Evolutionary conservation across 129 eudicot species (phyloP), one percentile per base, ranked within the genome.

Genomic region (Centaurea solstitialis): DNA sequence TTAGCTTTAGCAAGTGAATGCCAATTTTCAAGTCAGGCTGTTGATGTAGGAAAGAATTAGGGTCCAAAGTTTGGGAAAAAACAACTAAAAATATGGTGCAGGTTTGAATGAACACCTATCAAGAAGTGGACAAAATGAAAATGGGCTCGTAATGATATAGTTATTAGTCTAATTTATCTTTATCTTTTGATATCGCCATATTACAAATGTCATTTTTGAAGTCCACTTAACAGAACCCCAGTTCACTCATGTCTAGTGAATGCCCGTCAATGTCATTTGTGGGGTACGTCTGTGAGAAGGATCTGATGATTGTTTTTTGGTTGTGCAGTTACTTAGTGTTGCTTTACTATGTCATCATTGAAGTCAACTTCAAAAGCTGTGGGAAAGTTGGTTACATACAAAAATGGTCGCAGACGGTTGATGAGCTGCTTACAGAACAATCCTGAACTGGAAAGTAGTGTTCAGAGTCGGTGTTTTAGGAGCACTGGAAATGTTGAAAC

Each of bases 271-370:
- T 45, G 57, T 79, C 69, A 18, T 50, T 13, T 79, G 69, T 79
- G 76, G 22, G 47, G 76, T 79, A 37, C 69, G 24, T 79, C 26
- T 80, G n/a, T 9, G 22, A 61, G 72, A 37, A 61, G 10, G 1
- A 68, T 50, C 21, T 75, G 65, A 76, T 30, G 11, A 37, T 41
- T 67, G 20, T 67, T 39, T 15, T 68, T 76, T 26, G 6, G n/a
- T 0, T 82, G 21, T 69, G 69, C 66, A 82, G 81, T 72, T 59
- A 18, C 61, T 76, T 10, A 33, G 17, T 74, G 40, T 50, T 76
- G 73, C 41, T 39, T 62, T 23, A 72, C 78, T 73, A 94, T 94
- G 98, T 82, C 86, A 75, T 83, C 88, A 41, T 82, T 94, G 53
- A 82, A 80, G 74, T 75, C 90, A 68, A 77, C 90, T 39, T 87